Base-by-base conservation (phyloP, 768 basidiomycete species). In the Leucocoprinus sp. region DNA sequence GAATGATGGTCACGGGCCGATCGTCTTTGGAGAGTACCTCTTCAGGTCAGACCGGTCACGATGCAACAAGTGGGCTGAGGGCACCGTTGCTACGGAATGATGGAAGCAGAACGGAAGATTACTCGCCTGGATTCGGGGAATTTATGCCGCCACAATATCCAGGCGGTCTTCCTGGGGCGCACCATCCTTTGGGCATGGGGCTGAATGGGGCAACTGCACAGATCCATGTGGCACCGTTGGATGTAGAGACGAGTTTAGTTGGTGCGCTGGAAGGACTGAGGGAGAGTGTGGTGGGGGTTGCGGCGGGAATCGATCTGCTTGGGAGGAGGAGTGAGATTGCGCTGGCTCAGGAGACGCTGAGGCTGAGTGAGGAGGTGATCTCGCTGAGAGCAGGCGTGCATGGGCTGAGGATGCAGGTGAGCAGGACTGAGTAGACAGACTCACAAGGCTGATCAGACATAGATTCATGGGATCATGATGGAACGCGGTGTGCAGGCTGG, bases 381-480 rank as follows among this genome's bases (percentile, higher is more conserved):
- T 76, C 79, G 17, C 55, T 91, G 39, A 72, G 82, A 41, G 82
- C 74, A 18, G 77, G 71, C 41, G 68, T 89, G 34, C 83, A 89
- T 51, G 87, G 86, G 2, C 60, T 91, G 37, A 70, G 87, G 44
- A 83, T 90, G 71, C 87, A 89, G 75, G 80, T 86, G 43, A 39
- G 45, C n/a, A 9, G n/a, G 8, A 27, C 26, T 14, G 18, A 15
- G 26, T 21, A 29, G 27, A 33, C 19, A 17, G n/a, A 31, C 8
- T 8, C 9, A 23, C 24, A 14, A 14, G 23, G n/a, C 8, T 39
- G 37, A 39, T 22, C 9, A 22, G 4, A 23, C 24, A 8, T 39
- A 47, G 45, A 47, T 47, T 19, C 84, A 86, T 55, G 70, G 74
- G 37, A 74, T 87, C 50, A 81, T 87, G 81, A 78, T 84, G 79